These are phyloP conservation scores for Termitomyces sp. DNA, from an alignment of 768 basidiomycete genomes.

Conservation along the genomic window DNA sequence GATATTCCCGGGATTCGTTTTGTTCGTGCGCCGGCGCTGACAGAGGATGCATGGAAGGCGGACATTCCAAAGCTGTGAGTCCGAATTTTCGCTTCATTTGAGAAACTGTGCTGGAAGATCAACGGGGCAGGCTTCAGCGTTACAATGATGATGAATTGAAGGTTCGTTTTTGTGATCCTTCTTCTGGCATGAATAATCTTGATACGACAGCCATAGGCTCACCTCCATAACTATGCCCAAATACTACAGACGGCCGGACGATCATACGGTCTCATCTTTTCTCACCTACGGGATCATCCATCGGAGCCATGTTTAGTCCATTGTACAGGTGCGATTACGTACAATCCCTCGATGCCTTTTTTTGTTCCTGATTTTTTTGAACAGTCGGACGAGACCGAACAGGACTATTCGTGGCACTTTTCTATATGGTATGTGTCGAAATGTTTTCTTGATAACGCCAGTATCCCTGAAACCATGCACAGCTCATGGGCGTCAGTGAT, in stretches of 20 bases:
- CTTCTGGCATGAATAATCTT: neutral
- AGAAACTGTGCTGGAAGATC: neutral
- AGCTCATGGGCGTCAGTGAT: conserved; percentile 35
- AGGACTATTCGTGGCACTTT: conserved; percentile 29
- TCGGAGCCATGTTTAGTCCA: conserved; percentile 34
- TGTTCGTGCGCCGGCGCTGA: conserved; percentile 21
- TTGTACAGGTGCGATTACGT: conserved; percentile 30
- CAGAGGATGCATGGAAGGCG: conserved; percentile 19
- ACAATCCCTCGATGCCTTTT: neutral
- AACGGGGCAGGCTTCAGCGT: neutral
- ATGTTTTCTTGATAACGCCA: neutral
- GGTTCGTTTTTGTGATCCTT: neutral
- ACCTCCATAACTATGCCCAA: conserved; percentile 22
- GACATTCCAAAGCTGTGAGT: conserved; percentile 18
- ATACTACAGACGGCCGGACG: conserved; percentile 25
- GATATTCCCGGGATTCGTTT: conserved; percentile 26
- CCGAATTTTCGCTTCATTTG: neutral
- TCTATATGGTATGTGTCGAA: conserved; percentile 24
- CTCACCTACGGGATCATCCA: conserved; percentile 30
- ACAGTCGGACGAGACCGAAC: conserved; percentile 40
- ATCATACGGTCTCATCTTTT: conserved; percentile 27
- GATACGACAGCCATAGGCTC: conserved; percentile 18
- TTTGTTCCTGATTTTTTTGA: no score
- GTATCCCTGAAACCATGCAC: neutral
- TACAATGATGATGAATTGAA: neutral